These are phyloP conservation scores for Gracilaria gracilis DNA, from an alignment of 23 red algal species.

Conservation along the genomic window DNA sequence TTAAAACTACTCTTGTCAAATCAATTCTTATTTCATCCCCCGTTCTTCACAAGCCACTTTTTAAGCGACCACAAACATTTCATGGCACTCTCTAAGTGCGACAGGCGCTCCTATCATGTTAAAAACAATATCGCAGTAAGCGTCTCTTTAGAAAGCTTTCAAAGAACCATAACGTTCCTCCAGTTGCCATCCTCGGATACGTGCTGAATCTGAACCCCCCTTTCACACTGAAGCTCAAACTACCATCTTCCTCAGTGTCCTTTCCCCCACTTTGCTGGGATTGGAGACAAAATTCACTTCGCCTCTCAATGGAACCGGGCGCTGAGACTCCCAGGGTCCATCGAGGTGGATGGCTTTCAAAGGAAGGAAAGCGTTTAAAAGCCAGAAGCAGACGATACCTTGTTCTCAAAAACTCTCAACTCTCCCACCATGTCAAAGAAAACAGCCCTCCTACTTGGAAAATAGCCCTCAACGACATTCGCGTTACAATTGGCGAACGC, in stretches of 20 bases:
- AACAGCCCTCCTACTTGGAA: constrained; percentile 75
- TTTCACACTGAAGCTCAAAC: not conserved
- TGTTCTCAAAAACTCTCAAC: constrained; percentile 55
- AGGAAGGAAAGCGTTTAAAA: constrained; percentile 82
- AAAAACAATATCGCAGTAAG: not conserved
- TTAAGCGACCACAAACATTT: constrained; percentile 6
- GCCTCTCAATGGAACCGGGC: not conserved
- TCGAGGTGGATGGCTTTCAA: constrained; percentile 62
- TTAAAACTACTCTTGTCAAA: not conserved
- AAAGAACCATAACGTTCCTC: not conserved
- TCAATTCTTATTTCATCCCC: not conserved
- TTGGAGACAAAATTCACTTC: not conserved
- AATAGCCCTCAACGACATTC: constrained; percentile 76
- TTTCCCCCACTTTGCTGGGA: not conserved
- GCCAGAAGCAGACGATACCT: constrained; percentile 70
- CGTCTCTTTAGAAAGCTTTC: not conserved
- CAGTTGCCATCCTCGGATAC: not conserved
- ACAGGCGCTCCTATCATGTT: not conserved
- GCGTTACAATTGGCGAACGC: constrained; percentile 60
- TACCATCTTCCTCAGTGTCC: not conserved
- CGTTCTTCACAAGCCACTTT: not conserved
- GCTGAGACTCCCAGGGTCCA: not conserved
- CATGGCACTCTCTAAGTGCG: constrained; percentile 5
- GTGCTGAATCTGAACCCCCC: not conserved
- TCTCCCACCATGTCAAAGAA: constrained; percentile 83